Evolutionary conservation across 192 early-diverging fungal genomes (phyloP), one percentile per base, ranked within the genome.

Genomic region (Backusella mclennaniae): DNA sequence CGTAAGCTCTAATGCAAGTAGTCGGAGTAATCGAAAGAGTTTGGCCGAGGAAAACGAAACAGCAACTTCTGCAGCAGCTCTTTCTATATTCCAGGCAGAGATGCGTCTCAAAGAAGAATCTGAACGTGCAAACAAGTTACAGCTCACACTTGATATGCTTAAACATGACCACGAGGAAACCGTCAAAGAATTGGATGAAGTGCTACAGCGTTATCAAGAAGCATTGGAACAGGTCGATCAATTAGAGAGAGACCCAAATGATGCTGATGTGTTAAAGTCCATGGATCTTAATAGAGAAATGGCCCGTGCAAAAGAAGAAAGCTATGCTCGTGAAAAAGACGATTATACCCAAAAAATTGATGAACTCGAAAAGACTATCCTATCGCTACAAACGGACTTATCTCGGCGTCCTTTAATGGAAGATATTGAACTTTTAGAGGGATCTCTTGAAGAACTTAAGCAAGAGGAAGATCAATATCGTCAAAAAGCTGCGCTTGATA

Each of bases 111-210:
- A 71, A 35, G 69, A 77, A 71, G 69, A 77, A 66, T 21, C 73
- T 11, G 35, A 66, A 11, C 42, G 66, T 23, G 69, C 69, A 4
- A 67, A 68, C 6, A 41, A 42, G 8, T 46, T 79, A 2, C 66
- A 79, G 35, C n/a, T 69, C 17, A 29, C 26, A 21, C 49, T 79
- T 12, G 49, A 53, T 21, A 49, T 23, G 41, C 66, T 75, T 8
- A 49, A 70, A 35, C 38, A 69, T 6, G 52, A 79, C 17, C 36
- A 79, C 8, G 31, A 63, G 4, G 53, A 67, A 17, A 69, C 78
- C 14, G 21, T 69, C 14, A 74, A 79, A 23, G 80, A 82, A 46
- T 35, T 82, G 17, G 76, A 77, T 39, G 73, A 74, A 35, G 52
- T 77, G 0, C 44, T 78, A 3, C 76, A 71, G 7, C 52, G 70